These are phyloP conservation scores for Penicillium paxilli DNA, from an alignment of 495 filamentous ascomycete genomes.

Conservation along the genomic window DNA sequence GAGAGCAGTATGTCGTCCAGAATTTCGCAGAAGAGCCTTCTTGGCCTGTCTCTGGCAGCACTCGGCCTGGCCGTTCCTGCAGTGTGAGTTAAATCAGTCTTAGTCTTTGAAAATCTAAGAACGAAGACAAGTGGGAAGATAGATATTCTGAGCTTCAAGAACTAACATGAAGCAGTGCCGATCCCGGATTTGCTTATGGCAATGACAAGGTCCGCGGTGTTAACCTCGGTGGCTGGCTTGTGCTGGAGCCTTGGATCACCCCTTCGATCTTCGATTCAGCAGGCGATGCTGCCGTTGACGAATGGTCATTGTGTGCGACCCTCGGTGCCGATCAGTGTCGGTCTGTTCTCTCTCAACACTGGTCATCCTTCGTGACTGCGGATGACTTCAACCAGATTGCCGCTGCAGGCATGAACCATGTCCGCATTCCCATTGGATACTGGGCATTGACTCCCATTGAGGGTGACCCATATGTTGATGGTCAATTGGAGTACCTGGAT, in stretches of 20 bases:
- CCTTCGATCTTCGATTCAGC: slow-evolving; percentile 59
- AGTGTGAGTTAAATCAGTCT: slow-evolving; percentile 30
- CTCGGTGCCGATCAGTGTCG: slow-evolving; percentile 53
- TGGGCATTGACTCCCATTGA: slow-evolving; percentile 63
- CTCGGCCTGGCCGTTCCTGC: slow-evolving; percentile 33
- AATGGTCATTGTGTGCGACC: slow-evolving; percentile 56
- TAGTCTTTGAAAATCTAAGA: not conserved
- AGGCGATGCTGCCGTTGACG: slow-evolving; percentile 56
- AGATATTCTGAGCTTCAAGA: not conserved
- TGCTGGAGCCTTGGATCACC: slow-evolving; percentile 65
- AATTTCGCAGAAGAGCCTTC: slow-evolving; percentile 34
- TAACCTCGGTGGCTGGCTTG: slow-evolving; percentile 60
- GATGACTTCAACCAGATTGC: slow-evolving; percentile 69
- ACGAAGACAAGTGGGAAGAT: not conserved
- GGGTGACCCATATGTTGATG: slow-evolving; percentile 72
- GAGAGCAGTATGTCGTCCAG: slow-evolving; percentile 36
- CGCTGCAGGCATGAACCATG: slow-evolving; percentile 66
- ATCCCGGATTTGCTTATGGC: slow-evolving; percentile 45
- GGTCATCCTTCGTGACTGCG: slow-evolving; percentile 64
- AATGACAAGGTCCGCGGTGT: slow-evolving; percentile 52
- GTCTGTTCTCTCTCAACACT: slow-evolving; percentile 51
- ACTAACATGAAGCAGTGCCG: slow-evolving; percentile 24
- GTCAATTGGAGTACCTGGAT: slow-evolving; percentile 66
- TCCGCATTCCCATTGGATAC: slow-evolving; percentile 78
- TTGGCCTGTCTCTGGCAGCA: slow-evolving; percentile 36